A percentile compares a stretch with the other conserved stretches of the same genome.
Evolutionary conservation across 345 rosid species (phyloP).

Genomic region (Pistacia vera): DNA sequence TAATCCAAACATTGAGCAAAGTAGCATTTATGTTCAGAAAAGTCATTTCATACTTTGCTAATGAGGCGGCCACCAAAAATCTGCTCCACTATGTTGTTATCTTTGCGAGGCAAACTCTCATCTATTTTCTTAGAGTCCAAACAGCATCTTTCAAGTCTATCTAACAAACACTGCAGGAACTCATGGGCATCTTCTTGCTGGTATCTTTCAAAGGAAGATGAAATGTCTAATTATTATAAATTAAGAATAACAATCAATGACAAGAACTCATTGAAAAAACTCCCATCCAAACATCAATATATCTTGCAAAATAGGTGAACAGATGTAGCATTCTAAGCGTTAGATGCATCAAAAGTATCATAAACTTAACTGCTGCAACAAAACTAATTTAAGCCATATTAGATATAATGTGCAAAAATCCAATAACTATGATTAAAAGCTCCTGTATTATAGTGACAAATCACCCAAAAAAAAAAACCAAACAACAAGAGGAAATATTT

Average conservation of each 20-base stretch:
- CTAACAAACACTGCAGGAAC: constrained; percentile 73
- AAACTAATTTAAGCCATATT: neutral
- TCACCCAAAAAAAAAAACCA: neutral
- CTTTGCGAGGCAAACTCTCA: constrained; percentile 27
- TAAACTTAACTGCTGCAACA: neutral
- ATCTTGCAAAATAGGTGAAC: neutral
- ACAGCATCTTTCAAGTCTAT: constrained; percentile 68
- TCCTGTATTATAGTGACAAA: neutral
- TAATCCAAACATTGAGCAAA: neutral
- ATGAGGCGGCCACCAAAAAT: constrained; percentile 76
- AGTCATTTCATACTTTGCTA: constrained; percentile 45
- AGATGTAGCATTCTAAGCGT: neutral
- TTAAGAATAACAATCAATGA: constrained; percentile 38
- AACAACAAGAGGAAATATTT: neutral
- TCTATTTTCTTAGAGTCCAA: constrained; percentile 31
- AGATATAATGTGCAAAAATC: neutral
- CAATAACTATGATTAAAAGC: neutral
- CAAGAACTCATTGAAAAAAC: neutral
- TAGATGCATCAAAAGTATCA: neutral
- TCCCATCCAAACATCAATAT: neutral
- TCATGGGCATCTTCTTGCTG: constrained; percentile 96
- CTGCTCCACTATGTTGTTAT: constrained; percentile 49
- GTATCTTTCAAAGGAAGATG: constrained; percentile 50
- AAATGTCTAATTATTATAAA: constrained; percentile 45
- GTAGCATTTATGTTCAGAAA: neutral